Base-by-base conservation (phyloP, 805 yeast species). In the Saccharomycopsis vini region DNA sequence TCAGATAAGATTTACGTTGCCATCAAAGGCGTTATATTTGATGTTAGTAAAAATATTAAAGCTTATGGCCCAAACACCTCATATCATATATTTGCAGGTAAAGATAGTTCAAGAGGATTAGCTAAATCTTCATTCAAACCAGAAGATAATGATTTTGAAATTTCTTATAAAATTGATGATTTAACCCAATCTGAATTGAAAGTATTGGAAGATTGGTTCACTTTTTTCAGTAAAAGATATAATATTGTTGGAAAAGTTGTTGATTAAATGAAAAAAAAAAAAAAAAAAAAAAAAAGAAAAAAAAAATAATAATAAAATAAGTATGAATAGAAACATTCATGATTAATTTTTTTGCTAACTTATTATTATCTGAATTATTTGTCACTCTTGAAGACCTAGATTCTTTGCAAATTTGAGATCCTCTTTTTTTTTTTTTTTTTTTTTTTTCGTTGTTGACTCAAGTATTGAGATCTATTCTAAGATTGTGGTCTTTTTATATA, bases 31-130 rank as follows among this genome's bases (percentile, higher is more conserved):
- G 69, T 68, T 2, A 75, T 87, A 9, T 87, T 84, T 58, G 95
- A 86, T 55, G 95, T 87, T 7, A 72, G 84, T 0, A 57, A 64
- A 37, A 86, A 85, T 55, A 53, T 59, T 10, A 74, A 71, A 13
- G 79, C 79, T 32, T 86, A 86, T 57, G 95, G 95, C 0, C 80
- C 81, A 2, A 89, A 88, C 0, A 73, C 76, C 47, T 77, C 80
- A 19, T 87, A 86, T 60, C 78, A 77, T 54, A 75, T 69, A 5
- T 68, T 86, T 34, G 84, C 78, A 7, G 95, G 90, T 4, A 75
- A 73, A 50, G 95, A 86, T 52, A 84, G 85, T 19, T 75, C 85
- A 28, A 64, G 92, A 46, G 81, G 90, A 2, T 64, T 86, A 42
- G 95, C 84, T 2, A 73, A 79, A 54, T 78, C 85, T 42, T 72